These are phyloP conservation scores for Globisporangium paddicum DNA, from an alignment of 352 stramenopile genomes.

Conservation along the genomic window DNA sequence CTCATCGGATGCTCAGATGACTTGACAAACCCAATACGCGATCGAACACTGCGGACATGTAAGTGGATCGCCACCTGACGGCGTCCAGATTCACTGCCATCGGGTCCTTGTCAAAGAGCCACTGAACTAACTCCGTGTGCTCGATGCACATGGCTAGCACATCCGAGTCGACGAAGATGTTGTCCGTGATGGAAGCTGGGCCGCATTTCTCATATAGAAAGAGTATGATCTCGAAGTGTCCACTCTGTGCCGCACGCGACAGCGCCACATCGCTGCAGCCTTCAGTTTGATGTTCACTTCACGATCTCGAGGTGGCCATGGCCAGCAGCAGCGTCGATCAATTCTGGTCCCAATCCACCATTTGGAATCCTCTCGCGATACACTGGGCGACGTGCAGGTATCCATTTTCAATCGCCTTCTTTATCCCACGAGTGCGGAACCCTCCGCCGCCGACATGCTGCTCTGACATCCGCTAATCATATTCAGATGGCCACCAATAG, in stretches of 20 bases:
- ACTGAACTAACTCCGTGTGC: neutral
- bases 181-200: no score
- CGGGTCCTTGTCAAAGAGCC: neutral
- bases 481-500: neutral
- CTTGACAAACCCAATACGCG: neutral
- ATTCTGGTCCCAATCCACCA: no score
- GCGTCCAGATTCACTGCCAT: neutral
- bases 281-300: neutral
- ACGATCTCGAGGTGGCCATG: neutral
- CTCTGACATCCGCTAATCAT: neutral
- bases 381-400: constrained; percentile 20
- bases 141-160: neutral
- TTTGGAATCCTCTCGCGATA: no score
- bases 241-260: neutral
- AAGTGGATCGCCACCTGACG: neutral
- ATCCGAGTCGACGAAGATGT: no score
- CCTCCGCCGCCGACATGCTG: neutral
- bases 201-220: neutral
- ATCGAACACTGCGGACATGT: neutral
- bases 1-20: neutral
- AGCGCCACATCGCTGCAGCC: neutral
- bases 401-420: no score
- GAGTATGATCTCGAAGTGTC: neutral
- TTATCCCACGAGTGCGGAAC: no score
- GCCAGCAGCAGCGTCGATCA: neutral